Percentiles rank a stretch among this genome's conserved stretches.
Conservation (phyloP, 805 yeast species). For the Candida palmyrensis region DNA sequence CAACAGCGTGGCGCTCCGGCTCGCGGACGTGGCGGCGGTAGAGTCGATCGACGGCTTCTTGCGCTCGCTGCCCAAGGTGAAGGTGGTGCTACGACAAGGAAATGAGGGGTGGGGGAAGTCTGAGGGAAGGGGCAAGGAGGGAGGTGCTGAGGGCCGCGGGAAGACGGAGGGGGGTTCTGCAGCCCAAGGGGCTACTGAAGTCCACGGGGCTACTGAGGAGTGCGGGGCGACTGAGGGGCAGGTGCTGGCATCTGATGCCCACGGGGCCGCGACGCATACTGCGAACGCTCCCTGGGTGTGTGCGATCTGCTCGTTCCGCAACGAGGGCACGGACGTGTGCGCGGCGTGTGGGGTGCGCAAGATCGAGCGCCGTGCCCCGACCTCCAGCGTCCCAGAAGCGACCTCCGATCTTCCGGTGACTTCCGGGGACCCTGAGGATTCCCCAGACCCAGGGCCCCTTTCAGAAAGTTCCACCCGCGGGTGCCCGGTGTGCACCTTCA, state of each 20-base stretch:
- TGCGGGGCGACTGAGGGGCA: too few relatives aligned
- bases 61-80: conserved; percentile 76
- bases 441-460: too few relatives aligned
- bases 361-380: too few relatives aligned
- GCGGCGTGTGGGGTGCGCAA: conserved; percentile 34
- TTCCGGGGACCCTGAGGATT: too few relatives aligned
- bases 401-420: too few relatives aligned
- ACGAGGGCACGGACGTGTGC: conserved; percentile 30
- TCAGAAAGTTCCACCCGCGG: too few relatives aligned
- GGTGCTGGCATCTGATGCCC: neutral
- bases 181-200: too few relatives aligned
- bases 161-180: too few relatives aligned
- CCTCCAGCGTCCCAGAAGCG: too few relatives aligned
- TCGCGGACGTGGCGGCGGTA: conserved; percentile 35
- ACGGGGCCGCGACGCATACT: neutral
- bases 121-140: too few relatives aligned
- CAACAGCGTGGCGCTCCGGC: conserved; percentile 43
- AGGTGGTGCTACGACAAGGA: conserved; percentile 19
- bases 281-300: conserved; percentile 78
- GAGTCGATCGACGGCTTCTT: conserved; percentile 54
- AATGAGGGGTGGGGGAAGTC: conserved; percentile 2
- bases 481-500: conserved; percentile 68
- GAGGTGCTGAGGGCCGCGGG: too few relatives aligned
- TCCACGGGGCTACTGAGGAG: too few relatives aligned
- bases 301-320: conserved; percentile 79